Evolutionary conservation across 192 early-diverging fungal genomes (phyloP).

Genomic region (Phlyctochytrium planicorne): DNA sequence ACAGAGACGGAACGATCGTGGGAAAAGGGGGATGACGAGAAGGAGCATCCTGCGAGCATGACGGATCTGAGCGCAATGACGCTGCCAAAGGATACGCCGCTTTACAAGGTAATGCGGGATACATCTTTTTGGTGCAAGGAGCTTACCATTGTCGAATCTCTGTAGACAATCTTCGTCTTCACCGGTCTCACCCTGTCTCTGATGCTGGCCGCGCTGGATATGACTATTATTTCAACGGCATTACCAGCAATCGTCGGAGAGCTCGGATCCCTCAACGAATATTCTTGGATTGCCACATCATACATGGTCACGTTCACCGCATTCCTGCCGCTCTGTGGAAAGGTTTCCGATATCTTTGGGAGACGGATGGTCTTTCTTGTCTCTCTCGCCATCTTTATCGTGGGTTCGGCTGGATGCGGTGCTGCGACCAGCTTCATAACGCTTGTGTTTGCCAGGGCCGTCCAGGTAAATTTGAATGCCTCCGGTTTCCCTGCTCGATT

Average conservation of each 20-base stretch:
- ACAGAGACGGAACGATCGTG: too few relatives aligned
- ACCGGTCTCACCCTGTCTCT: background rate
- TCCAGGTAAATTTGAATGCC: slow-evolving; percentile 45
- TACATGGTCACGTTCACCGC: slow-evolving; percentile 15
- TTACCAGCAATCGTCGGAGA: slow-evolving; percentile 8
- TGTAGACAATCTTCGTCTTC: background rate
- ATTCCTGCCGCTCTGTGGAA: slow-evolving; percentile 28
- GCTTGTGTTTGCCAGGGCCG: background rate
- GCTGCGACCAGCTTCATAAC: background rate
- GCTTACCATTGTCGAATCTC: too few relatives aligned
- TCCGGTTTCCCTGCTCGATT: too few relatives aligned
- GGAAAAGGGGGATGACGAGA: too few relatives aligned
- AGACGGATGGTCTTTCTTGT: slow-evolving; percentile 1
- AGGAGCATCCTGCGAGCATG: too few relatives aligned
- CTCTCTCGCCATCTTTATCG: slow-evolving; percentile 3
- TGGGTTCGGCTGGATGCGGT: slow-evolving; percentile 11
- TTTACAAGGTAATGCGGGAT: too few relatives aligned
- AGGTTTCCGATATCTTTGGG: slow-evolving; percentile 31
- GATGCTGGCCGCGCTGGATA: slow-evolving; percentile 9
- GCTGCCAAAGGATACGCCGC: too few relatives aligned
- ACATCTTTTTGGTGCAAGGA: too few relatives aligned
- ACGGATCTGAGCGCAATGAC: too few relatives aligned
- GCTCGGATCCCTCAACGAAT: background rate
- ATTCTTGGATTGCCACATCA: slow-evolving; percentile 14
- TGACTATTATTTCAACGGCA: slow-evolving; percentile 7